These are phyloP conservation scores for Boletales sp. DNA, from an alignment of 768 basidiomycete genomes.

Conservation along the genomic window DNA sequence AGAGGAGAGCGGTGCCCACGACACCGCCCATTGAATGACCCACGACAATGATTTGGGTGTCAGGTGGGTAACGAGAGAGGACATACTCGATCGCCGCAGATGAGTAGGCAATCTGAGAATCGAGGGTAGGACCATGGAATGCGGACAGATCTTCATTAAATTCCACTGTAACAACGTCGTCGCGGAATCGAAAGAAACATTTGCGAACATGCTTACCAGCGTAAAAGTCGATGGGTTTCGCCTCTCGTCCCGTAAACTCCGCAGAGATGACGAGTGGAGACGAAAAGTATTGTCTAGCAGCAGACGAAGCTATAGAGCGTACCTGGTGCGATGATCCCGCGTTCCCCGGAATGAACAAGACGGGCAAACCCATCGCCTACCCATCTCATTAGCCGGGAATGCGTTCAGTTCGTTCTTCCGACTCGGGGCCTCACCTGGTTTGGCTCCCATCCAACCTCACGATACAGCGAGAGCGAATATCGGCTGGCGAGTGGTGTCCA, in stretches of 20 bases:
- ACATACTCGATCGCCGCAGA: slow-evolving; percentile 71
- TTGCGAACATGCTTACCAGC: slow-evolving; percentile 50
- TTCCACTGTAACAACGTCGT: slow-evolving; percentile 49
- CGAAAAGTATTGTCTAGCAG: slow-evolving; percentile 72
- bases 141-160: slow-evolving; percentile 98
- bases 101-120: slow-evolving; percentile 76
- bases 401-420: slow-evolving; percentile 2
- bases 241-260: slow-evolving; percentile 43
- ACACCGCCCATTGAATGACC: slow-evolving; percentile 99
- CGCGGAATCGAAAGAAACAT: not conserved
- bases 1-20: slow-evolving; percentile 78
- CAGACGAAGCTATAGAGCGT: slow-evolving; percentile 91
- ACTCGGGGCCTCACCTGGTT: slow-evolving; percentile 41
- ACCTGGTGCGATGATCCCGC: slow-evolving; percentile 94
- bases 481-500: slow-evolving; percentile 71
- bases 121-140: slow-evolving; percentile 86
- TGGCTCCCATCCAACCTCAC: slow-evolving; percentile 82
- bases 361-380: slow-evolving; percentile 61
- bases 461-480: slow-evolving; percentile 88
- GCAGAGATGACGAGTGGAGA: slow-evolving; percentile 53
- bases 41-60: slow-evolving; percentile 68
- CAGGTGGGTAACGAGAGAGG: slow-evolving; percentile 65
- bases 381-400: not conserved
- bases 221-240: slow-evolving; percentile 78
- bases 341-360: slow-evolving; percentile 95